Conservation (phyloP, 805 yeast species). For the Cephaloascus albidus region DNA sequence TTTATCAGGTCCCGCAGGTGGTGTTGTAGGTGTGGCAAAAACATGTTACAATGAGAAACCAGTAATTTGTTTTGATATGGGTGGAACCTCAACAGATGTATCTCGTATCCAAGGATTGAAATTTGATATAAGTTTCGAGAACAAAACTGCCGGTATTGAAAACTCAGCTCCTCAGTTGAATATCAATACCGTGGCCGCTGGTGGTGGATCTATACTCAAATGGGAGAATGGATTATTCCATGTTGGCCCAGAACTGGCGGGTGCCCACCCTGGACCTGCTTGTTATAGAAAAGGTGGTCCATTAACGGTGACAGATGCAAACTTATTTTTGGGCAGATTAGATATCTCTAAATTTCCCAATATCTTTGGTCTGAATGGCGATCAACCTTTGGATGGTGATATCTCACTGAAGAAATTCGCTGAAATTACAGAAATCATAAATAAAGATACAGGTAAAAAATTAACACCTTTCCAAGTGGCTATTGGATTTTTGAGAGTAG, state of each 20-base stretch:
- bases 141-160: constrained; percentile 12
- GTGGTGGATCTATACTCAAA: constrained; percentile 31
- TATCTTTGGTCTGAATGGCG: constrained; percentile 26
- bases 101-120: constrained; percentile 10
- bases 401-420: not conserved
- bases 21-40: constrained; percentile 12
- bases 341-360: constrained; percentile 26
- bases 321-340: constrained; percentile 22
- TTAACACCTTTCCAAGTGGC: constrained; percentile 22
- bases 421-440: not conserved
- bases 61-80: constrained; percentile 14
- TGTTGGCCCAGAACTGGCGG: constrained; percentile 30
- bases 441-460: constrained; percentile 1
- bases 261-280: constrained; percentile 31
- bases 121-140: constrained; percentile 11
- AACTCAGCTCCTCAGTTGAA: constrained; percentile 12
- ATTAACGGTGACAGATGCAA: constrained; percentile 29
- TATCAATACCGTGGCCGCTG: constrained; percentile 36
- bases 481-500: constrained; percentile 21
- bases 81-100: constrained; percentile 15
- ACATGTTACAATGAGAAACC: constrained; percentile 13
- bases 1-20: constrained; percentile 15
- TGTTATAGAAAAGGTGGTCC: constrained; percentile 30
- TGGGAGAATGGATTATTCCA: constrained; percentile 29
- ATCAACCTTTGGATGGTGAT: constrained; percentile 22